These are phyloP conservation scores for Guyanaporus albipodus DNA, from an alignment of 768 basidiomycete genomes.

Conservation along the genomic window DNA sequence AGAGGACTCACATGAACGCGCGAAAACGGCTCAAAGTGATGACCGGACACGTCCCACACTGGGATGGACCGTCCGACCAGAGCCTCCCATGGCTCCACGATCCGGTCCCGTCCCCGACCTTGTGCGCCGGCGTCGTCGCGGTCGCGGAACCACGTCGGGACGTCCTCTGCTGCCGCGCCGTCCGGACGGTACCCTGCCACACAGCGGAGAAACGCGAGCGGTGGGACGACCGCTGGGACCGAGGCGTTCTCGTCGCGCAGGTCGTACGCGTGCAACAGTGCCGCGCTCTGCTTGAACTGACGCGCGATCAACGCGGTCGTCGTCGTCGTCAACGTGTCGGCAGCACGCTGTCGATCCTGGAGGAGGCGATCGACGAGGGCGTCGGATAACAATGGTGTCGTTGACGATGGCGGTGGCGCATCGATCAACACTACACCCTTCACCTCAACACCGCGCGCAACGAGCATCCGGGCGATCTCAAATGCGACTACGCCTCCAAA, in stretches of 20 bases:
- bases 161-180: conserved; percentile 28
- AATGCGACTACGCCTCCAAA: conserved; percentile 73
- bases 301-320: conserved; percentile 34
- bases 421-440: conserved; percentile 65
- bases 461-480: conserved; percentile 54
- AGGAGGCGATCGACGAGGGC: conserved; percentile 46
- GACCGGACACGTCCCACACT: conserved; percentile 55
- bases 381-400: conserved; percentile 50
- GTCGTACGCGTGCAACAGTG: conserved; percentile 48
- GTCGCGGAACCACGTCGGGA: conserved; percentile 53
- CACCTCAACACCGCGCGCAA: conserved; percentile 37
- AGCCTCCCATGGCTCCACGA: conserved; percentile 45
- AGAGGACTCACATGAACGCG: conserved; percentile 41
- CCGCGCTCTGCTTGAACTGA: conserved; percentile 49
- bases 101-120: conserved; percentile 12
- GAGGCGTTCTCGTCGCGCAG: conserved; percentile 7
- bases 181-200: conserved; percentile 40
- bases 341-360: conserved; percentile 28
- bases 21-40: conserved; percentile 63
- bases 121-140: conserved; percentile 36
- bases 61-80: conserved; percentile 37
- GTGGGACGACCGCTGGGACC: conserved; percentile 24
- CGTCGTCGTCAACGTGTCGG: conserved; percentile 28
- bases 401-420: conserved; percentile 54
- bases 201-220: conserved; percentile 53